A percentile compares a stretch with the other conserved stretches of the same genome.
Conservation (phyloP, 2,329 filamentous ascomycete genomes). For the Mollisiaceae sp. region DNA sequence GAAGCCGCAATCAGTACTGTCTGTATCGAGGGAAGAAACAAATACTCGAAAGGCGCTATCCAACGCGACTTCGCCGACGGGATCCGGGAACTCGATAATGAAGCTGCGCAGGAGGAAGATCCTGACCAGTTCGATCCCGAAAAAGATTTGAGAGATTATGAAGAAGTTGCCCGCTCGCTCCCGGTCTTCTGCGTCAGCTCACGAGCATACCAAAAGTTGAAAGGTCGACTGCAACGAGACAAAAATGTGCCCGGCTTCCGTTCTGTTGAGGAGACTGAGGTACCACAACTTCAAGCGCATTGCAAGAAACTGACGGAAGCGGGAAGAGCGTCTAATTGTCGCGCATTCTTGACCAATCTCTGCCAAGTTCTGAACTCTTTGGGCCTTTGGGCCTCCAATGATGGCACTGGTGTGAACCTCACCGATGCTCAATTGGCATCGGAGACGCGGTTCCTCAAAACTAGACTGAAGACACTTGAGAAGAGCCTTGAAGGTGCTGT, state of each 20-base stretch:
- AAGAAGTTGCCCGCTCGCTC: conserved; percentile 57
- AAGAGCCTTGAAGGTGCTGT: conserved; percentile 49
- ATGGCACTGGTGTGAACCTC: conserved; percentile 48
- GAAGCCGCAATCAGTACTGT: conserved; percentile 44
- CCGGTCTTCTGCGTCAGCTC: conserved; percentile 70
- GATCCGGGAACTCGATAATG: conserved; percentile 64
- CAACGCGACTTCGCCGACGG: conserved; percentile 63
- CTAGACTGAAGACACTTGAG: conserved; percentile 47
- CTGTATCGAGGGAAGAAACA: conserved; percentile 61
- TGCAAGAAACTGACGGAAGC: conserved; percentile 61
- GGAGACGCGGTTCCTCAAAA: conserved; percentile 47
- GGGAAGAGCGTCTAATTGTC: conserved; percentile 50
- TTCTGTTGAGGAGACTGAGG: conserved; percentile 57
- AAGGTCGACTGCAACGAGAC: conserved; percentile 59
- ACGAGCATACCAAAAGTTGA: conserved; percentile 66
- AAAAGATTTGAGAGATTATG: conserved; percentile 61
- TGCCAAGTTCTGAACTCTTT: conserved; percentile 58
- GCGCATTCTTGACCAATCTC: conserved; percentile 56
- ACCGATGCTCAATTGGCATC: conserved; percentile 46
- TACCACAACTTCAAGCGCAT: conserved; percentile 47
- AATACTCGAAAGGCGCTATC: conserved; percentile 59
- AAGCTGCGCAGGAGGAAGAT: conserved; percentile 55
- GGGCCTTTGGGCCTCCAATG: conserved; percentile 53
- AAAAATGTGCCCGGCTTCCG: conserved; percentile 57
- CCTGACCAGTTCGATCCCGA: conserved; percentile 60